Evolutionary conservation across 768 basidiomycete genomes (phyloP), one percentile per base, ranked within the genome.

Genomic region (Leccinum barrowsii): DNA sequence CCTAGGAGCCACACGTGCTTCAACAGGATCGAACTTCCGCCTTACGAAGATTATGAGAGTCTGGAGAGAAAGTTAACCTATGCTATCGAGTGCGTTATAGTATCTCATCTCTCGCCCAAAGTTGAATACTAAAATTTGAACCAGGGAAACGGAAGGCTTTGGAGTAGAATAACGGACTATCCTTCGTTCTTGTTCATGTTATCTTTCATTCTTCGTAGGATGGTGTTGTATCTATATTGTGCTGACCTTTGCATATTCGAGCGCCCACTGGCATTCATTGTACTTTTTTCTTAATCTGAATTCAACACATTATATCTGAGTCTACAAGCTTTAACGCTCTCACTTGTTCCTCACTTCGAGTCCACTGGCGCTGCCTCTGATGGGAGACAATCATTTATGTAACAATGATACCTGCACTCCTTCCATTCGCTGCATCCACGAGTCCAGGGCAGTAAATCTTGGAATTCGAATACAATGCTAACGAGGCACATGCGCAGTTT

Each of bases 1-100:
- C 94, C 94, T 2, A 84, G 94, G 69, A 89, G 87, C 64, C 94
- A 96, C 71, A 97, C 94, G 2, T 97, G 94, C 74, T 96, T 97
- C 81, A 96, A 96, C 70, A 77, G 88, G 51, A 76, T 92, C 52
- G 94, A 97, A 69, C 74, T 97, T 22, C 94, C 94, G 1, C 89
- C 92, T 15, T 97, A 97, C 70, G 83, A 90, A 65, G 89, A 91
- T 69, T 92, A 90, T 67, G 87, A 91, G 72, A 89, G 85, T 65
- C 73, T 96, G 59, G 93, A 96, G 73, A 85, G 85, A 70, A 94
- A 94, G 73, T 70, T 97, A 52, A 82, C 86, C 44, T 89, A 86
- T 69, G 91, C 91, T 19, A 89, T 93, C 40, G 91, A 93, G 86
- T 90, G 64, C 57, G 88, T 79, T 24, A 42, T 3, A 26, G 26